A percentile compares a stretch with the other conserved stretches of the same genome.
Evolutionary conservation across 2,329 filamentous ascomycete genomes (phyloP).

Genomic region (Colletotrichum cereale): DNA sequence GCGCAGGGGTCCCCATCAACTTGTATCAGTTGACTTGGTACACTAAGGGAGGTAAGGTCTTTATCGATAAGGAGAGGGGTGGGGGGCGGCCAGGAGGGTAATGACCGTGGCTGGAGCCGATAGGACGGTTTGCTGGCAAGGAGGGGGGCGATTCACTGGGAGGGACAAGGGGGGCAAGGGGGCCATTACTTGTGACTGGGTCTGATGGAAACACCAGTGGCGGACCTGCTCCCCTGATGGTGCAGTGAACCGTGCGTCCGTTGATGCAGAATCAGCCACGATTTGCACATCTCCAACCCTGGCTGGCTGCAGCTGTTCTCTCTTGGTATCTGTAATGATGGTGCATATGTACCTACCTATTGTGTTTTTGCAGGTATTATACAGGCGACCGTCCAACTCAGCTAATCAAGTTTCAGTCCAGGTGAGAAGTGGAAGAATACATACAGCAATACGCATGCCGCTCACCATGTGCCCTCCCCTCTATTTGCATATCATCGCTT

Average conservation of each 20-base stretch:
- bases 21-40: constrained; percentile 31
- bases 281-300: not conserved
- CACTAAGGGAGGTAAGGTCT: not conserved
- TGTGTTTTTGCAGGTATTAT: not conserved
- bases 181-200: constrained; percentile 13
- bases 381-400: not conserved
- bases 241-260: constrained; percentile 17
- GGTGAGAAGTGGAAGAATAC: not conserved
- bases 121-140: constrained; percentile 3
- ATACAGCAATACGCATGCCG: no score
- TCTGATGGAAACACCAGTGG: not conserved
- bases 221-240: not conserved
- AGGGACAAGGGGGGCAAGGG: not conserved
- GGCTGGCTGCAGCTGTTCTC: not conserved
- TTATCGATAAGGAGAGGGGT: constrained; percentile 30
- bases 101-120: constrained; percentile 24
- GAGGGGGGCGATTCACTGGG: not conserved
- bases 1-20: constrained; percentile 34
- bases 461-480: not conserved
- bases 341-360: not conserved
- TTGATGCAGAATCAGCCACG: constrained; percentile 32
- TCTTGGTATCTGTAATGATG: not conserved
- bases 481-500: not conserved
- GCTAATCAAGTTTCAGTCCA: not conserved
- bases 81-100: not conserved